Percentiles rank a stretch among this genome's conserved stretches.
These are phyloP conservation scores for Vitis hybrid DNA, from an alignment of 177 flowering plant species.

Conservation along the genomic window DNA sequence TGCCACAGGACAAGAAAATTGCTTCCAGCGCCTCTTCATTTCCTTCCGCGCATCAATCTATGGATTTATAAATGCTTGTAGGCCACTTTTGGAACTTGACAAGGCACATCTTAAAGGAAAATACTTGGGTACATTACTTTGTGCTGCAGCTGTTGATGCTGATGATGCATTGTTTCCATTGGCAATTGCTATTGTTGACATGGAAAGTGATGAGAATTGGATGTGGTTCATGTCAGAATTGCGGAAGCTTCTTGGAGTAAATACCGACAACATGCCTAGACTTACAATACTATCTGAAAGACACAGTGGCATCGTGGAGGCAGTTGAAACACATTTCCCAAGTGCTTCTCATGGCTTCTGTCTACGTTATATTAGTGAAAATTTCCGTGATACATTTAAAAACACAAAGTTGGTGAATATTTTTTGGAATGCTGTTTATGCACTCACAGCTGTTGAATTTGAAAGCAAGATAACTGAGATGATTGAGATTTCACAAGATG, in stretches of 20 bases:
- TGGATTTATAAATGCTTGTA: slow-evolving; percentile 83
- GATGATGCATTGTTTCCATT: slow-evolving; percentile 77
- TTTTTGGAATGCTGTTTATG: slow-evolving; percentile 93
- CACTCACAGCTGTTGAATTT: slow-evolving; percentile 78
- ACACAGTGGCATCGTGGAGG: slow-evolving; percentile 71
- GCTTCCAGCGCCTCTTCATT: slow-evolving; percentile 80
- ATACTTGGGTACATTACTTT: slow-evolving; percentile 72
- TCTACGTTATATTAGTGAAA: slow-evolving; percentile 76
- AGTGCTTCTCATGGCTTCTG: slow-evolving; percentile 91
- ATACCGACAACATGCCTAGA: slow-evolving; percentile 92
- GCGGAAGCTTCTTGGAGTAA: slow-evolving; percentile 89
- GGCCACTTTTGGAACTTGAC: slow-evolving; percentile 88
- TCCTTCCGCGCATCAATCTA: slow-evolving; percentile 80
- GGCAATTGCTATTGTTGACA: slow-evolving; percentile 83
- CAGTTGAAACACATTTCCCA: slow-evolving; percentile 90
- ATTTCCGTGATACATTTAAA: slow-evolving; percentile 86
- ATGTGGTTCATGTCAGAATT: slow-evolving; percentile 95
- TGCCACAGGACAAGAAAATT: slow-evolving; percentile 80
- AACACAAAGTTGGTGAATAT: slow-evolving; percentile 82
- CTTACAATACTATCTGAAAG: slow-evolving; percentile 89
- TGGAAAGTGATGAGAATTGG: slow-evolving; percentile 88
- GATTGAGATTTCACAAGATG: slow-evolving; percentile 75
- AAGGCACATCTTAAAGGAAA: slow-evolving; percentile 81
- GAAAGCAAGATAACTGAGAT: slow-evolving; percentile 77
- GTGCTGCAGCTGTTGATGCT: slow-evolving; percentile 91